phyloP scores from a whole-genome alignment of 768 basidiomycete genomes.

The Piloderma croceum region DNA sequence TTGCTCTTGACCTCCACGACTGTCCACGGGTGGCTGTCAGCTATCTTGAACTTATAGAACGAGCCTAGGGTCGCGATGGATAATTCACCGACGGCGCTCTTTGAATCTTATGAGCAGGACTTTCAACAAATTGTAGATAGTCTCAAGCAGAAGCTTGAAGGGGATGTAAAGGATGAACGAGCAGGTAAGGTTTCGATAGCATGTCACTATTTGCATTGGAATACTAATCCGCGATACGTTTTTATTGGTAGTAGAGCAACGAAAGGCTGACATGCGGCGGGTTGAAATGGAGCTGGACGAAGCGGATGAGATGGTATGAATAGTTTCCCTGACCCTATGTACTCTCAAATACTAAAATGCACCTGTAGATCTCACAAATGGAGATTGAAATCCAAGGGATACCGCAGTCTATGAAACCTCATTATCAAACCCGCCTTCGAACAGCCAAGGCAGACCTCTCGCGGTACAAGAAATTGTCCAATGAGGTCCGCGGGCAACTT shows the following conservation, averaged over 20 bases:
- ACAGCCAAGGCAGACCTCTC: slow-evolving; percentile 70
- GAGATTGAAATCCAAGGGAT: slow-evolving; percentile 96
- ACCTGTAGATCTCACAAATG: slow-evolving; percentile 89
- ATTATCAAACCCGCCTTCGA: slow-evolving; percentile 72
- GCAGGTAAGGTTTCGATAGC: slow-evolving; percentile 49
- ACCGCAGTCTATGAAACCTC: slow-evolving; percentile 73
- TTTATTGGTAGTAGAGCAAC: slow-evolving; percentile 52
- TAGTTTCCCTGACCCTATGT: neutral
- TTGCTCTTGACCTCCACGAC: slow-evolving; percentile 7
- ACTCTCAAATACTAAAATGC: slow-evolving; percentile 3
- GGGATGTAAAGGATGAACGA: slow-evolving; percentile 55
- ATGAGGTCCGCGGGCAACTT: slow-evolving; percentile 63
- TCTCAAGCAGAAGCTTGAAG: slow-evolving; percentile 73
- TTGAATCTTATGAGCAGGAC: slow-evolving; percentile 90
- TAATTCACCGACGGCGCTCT: slow-evolving; percentile 77
- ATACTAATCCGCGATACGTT: neutral
- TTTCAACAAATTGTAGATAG: slow-evolving; percentile 77
- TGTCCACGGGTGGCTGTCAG: slow-evolving; percentile 3
- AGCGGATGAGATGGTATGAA: slow-evolving; percentile 89
- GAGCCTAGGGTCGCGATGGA: too few relatives aligned
- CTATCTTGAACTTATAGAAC: too few relatives aligned
- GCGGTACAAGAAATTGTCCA: slow-evolving; percentile 74
- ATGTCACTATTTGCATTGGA: neutral
- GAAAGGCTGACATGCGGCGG: slow-evolving; percentile 71
- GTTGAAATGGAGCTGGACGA: slow-evolving; percentile 97